Percentiles rank a stretch among this genome's conserved stretches.
Conservation (phyloP, 176 grass and related monocot genomes). For the Juncus inflexus region DNA sequence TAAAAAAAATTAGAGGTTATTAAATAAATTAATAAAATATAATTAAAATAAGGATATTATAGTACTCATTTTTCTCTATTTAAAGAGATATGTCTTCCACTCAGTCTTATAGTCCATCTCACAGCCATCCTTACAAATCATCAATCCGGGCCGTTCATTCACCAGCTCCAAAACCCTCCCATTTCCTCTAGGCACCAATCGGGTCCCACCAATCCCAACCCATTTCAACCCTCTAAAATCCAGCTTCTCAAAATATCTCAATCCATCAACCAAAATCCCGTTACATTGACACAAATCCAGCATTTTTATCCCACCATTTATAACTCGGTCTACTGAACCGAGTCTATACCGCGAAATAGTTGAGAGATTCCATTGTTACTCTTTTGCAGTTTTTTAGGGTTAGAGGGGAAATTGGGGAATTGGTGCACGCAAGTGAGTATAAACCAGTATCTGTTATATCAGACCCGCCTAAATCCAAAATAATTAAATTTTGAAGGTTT, state of each 20-base stretch:
- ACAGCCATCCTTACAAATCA: slow-evolving; percentile 56
- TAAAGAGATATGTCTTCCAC: no score
- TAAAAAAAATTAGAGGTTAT: no score
- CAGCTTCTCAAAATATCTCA: slow-evolving; percentile 45
- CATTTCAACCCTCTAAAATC: slow-evolving; percentile 74
- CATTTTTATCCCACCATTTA: slow-evolving; percentile 56
- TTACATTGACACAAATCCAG: slow-evolving; percentile 76
- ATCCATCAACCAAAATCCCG: slow-evolving; percentile 47
- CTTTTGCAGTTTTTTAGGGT: slow-evolving; percentile 79
- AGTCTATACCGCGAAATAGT: slow-evolving; percentile 48
- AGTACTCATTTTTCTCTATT: no score
- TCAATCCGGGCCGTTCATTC: slow-evolving; percentile 51
- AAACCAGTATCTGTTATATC: slow-evolving; percentile 80
- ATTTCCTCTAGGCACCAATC: slow-evolving; percentile 36
- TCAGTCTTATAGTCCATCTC: slow-evolving; percentile 80
- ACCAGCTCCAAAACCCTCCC: slow-evolving; percentile 40
- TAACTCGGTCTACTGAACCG: slow-evolving; percentile 35
- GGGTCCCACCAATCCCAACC: slow-evolving; percentile 81
- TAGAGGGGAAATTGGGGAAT: slow-evolving; percentile 58
- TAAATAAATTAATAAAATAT: no score
- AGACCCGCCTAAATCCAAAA: slow-evolving; percentile 68
- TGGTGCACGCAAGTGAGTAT: slow-evolving; percentile 55
- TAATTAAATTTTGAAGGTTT: slow-evolving; percentile 54
- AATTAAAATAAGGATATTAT: no score
- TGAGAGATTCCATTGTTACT: slow-evolving; percentile 65